Evolutionary conservation across 331 rosid species (phyloP).

Genomic region (Stylosanthes scabra): DNA sequence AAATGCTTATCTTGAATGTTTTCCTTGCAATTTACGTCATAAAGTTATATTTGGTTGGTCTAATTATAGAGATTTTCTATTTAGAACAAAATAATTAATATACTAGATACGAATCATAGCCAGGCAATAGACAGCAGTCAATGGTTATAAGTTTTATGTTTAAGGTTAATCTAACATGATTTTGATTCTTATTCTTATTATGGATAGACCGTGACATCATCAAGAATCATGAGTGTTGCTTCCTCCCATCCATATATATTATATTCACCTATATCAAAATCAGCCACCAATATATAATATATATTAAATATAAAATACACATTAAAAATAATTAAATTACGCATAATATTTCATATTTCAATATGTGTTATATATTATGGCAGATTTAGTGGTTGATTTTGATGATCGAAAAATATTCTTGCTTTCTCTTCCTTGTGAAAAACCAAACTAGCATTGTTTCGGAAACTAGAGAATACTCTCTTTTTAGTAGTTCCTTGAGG

Average conservation of each 20-base stretch:
- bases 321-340: no score
- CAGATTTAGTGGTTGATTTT: no score
- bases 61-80: neutral
- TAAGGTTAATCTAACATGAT: slow-evolving; percentile 1
- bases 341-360: no score
- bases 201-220: neutral
- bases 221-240: neutral
- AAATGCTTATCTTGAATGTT: slow-evolving; percentile 1
- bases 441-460: neutral
- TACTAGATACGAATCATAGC: neutral
- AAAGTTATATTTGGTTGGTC: neutral
- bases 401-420: no score
- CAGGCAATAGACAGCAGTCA: neutral
- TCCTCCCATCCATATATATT: neutral
- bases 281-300: no score
- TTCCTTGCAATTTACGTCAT: slow-evolving; percentile 28
- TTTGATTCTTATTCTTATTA: neutral
- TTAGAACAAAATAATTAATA: neutral
- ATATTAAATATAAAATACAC: no score
- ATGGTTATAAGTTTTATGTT: neutral
- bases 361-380: no score
- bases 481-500: slow-evolving; percentile 33
- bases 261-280: no score
- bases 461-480: slow-evolving; percentile 2
- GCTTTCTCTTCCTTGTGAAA: neutral